These are phyloP conservation scores for Trametes versicolor DNA, from an alignment of 1,284 basidiomycete species.

Conservation along the genomic window DNA sequence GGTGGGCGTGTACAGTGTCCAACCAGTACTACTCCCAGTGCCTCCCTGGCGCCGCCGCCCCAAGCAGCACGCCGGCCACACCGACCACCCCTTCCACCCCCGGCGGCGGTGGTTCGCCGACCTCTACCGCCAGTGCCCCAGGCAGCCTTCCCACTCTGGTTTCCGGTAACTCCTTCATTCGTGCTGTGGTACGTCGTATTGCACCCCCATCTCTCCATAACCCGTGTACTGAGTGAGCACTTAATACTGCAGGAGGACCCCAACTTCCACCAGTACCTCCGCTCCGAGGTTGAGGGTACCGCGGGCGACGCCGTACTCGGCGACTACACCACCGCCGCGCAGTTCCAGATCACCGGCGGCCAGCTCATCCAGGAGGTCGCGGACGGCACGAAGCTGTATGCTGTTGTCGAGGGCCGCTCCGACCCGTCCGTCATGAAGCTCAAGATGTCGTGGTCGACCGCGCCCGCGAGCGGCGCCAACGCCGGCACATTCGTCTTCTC, in stretches of 20 bases:
- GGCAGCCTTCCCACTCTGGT: conserved; percentile 56
- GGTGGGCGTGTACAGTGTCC: conserved; percentile 57
- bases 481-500: conserved; percentile 62
- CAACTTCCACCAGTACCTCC: conserved; percentile 74
- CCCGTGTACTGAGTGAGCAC: background rate
- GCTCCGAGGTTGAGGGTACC: conserved; percentile 56
- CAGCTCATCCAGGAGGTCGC: conserved; percentile 61
- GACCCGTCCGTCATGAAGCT: conserved; percentile 59
- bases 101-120: conserved; percentile 36
- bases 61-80: conserved; percentile 26
- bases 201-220: conserved; percentile 12
- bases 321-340: conserved; percentile 57
- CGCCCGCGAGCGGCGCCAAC: conserved; percentile 50
- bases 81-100: conserved; percentile 38
- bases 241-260: conserved; percentile 56
- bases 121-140: conserved; percentile 47
- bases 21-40: conserved; percentile 64
- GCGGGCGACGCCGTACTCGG: conserved; percentile 62
- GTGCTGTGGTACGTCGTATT: conserved; percentile 59
- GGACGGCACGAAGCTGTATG: conserved; percentile 54
- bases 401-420: conserved; percentile 57
- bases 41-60: conserved; percentile 51
- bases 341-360: conserved; percentile 63
- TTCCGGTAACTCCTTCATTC: conserved; percentile 66
- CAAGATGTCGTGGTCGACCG: conserved; percentile 57